Evolutionary conservation across 805 yeast genomes (phyloP), one percentile per base, ranked within the genome.

Genomic region (Nakazawaea ambrosiae): DNA sequence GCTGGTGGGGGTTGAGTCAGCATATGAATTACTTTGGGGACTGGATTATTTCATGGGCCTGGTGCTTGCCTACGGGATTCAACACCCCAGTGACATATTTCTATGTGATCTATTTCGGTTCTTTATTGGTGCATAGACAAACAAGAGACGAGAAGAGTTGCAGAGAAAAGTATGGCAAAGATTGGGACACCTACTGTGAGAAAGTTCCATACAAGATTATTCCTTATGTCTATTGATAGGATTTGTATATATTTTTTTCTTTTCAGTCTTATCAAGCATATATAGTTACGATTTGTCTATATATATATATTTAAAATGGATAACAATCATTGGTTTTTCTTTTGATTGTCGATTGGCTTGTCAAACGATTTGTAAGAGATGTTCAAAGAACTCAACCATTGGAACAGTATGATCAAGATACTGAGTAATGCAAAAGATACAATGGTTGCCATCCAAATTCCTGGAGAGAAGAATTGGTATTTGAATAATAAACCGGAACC

Each of bases 1-100:
- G 97, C 3, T 92, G 97, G 98, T 92, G 98, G 98, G 83, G 82
- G 2, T 57, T 68, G 15, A 78, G 95, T 5, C 95, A 95, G 48
- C 98, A 92, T 57, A 87, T 86, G 54, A 92, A 92, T 55, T 92
- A 92, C 60, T 71, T 89, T 41, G 98, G 98, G 30, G 98, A 92
- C 63, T 87, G 96, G 89, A 55, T 92, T 29, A 79, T 88, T 52
- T 86, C 96, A 0, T 68, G 84, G 65, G 77, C 94, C 31, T 90
- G 96, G 95, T 87, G 96, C 58, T 65, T 92, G 45, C 81, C 95
- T 8, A 86, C 97, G 2, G 95, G 95, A 9, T 73, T 79, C 48
- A 67, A 66, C 42, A 81, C 95, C 1, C 81, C 86, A 4, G 64
- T 90, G 50, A 86, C 97, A 0, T 92, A 90, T 54, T 92, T 84